These are phyloP conservation scores for Lactifluus pinguis DNA, from an alignment of 768 basidiomycete species.

Conservation along the genomic window DNA sequence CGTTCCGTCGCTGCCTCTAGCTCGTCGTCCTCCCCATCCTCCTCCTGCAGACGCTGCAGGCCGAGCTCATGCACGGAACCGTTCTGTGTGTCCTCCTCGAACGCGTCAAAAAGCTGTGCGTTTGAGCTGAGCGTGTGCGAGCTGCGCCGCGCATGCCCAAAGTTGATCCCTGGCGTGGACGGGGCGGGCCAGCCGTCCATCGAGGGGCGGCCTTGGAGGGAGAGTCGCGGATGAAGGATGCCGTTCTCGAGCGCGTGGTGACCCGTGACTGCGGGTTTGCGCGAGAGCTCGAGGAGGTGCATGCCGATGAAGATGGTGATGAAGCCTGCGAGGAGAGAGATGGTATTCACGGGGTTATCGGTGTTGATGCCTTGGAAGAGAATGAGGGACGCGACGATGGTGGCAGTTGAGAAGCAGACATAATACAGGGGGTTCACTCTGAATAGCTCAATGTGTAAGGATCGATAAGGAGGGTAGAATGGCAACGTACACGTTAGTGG, in stretches of 20 bases:
- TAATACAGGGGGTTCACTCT: slow-evolving; percentile 98
- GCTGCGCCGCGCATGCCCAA: slow-evolving; percentile 39
- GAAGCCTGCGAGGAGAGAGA: slow-evolving; percentile 87
- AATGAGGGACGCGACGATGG: slow-evolving; percentile 89
- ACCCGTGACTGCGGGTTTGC: slow-evolving; percentile 40
- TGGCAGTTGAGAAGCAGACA: slow-evolving; percentile 91
- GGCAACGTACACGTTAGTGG: slow-evolving; percentile 84
- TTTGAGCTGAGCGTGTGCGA: slow-evolving; percentile 60
- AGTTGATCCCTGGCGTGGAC: slow-evolving; percentile 24
- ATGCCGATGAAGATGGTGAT: slow-evolving; percentile 93
- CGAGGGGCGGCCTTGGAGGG: slow-evolving; percentile 72
- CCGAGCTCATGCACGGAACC: slow-evolving; percentile 36
- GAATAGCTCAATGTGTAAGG: neutral
- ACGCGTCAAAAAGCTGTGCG: slow-evolving; percentile 66
- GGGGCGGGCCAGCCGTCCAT: slow-evolving; percentile 63
- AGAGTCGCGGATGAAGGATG: slow-evolving; percentile 69
- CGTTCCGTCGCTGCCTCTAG: slow-evolving; percentile 36
- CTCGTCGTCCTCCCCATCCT: slow-evolving; percentile 44
- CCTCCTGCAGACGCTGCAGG: slow-evolving; percentile 56
- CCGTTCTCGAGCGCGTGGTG: slow-evolving; percentile 56
- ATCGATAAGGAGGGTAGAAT: neutral
- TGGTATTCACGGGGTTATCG: slow-evolving; percentile 64
- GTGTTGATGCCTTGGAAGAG: slow-evolving; percentile 98
- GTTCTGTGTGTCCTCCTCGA: slow-evolving; percentile 53
- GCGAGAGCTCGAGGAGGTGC: slow-evolving; percentile 83